Evolutionary conservation across 441 rosid species (phyloP), one percentile per base, ranked within the genome.

Genomic region (Populus hybrid): DNA sequence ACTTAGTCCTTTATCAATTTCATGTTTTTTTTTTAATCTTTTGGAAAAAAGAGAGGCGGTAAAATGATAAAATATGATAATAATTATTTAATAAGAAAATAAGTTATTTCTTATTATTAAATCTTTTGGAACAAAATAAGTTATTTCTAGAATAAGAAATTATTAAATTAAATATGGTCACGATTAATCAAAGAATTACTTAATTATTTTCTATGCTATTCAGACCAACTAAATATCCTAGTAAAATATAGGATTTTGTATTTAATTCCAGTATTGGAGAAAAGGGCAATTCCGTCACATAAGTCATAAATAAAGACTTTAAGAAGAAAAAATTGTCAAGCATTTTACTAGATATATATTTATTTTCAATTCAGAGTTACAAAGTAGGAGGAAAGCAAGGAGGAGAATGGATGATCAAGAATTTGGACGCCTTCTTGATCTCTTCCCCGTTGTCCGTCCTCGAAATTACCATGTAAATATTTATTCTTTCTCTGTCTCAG

Each of bases 361-460:
- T 50, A 38, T 53, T 53, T 53, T 18, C n/a, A 1, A 53, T 9
- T 40, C 74, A 40, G 28, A 50, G 3, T 7, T 6, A 2, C 23
- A 3, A 40, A 14, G 35, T 24, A 26, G 11, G 10, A 71, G 61
- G n/a, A 64, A 64, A 35, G 11, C 29, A 23, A 3, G 36, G 61
- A 66, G 26, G 77, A 78, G 74, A 64, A 93, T 94, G 99, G 99
- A 94, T 7, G 97, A 92, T 69, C 86, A 83, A 72, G 97, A 94
- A 79, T 94, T 94, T 82, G 89, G 85, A 56, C 91, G 92, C 82
- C 84, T 87, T 45, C 93, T 95, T 3, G 86, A 88, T 77, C 92
- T 90, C 82, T 94, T 93, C 86, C 97, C 97, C n/a, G 85, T 92
- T 76, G 92, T 89, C 72, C 90, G 99, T 69, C 76, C 94, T 84